Evolutionary conservation across 257 asterid species (phyloP), one percentile per base, ranked within the genome.

Genomic region (Plantago ovata): DNA sequence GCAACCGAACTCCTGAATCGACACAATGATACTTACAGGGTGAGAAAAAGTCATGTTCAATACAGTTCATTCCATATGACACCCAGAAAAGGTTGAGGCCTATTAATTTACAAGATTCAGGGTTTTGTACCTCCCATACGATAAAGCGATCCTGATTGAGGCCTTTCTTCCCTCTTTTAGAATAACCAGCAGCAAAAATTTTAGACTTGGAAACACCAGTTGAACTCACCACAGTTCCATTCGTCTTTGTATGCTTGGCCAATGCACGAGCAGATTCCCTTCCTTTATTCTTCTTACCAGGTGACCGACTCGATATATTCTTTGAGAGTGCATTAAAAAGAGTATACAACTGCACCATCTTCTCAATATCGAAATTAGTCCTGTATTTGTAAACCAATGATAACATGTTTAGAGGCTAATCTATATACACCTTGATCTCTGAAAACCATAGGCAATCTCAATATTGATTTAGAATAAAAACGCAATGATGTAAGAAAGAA

Each of bases 101-200:
- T 28, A 28, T 28, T 28, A 28, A 8, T 28, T 6, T 28, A 28
- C 36, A 0, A 3, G 3, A 28, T 6, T 8, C 7, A 28, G 4
- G 0, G 12, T 50, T 50, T 23, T 10, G 5, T 57, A 87, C 96
- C 96, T 84, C 82, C 91, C 89, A 82, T 2, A 84, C 77, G 41
- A 77, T 36, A 50, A 78, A 78, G 48, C 82, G 49, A 49, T 87
- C 96, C 55, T 87, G 96, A 70, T 88, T 88, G 13, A 68, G 22
- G 58, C 95, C 95, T 68, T 85, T 88, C 20, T 76, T 77, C 49
- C 96, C 96, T 11, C 72, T 63, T 64, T 77, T 88, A 0, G 96
- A 83, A 59, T 63, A 65, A 56, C 70, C 81, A 2, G 80, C 69
- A 23, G 72, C 72, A 41, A 60, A 67, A 61, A 67, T 77, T 24